These are phyloP conservation scores for Parasitella parasitica DNA, from an alignment of 371 early-diverging fungal species.

Conservation along the genomic window DNA sequence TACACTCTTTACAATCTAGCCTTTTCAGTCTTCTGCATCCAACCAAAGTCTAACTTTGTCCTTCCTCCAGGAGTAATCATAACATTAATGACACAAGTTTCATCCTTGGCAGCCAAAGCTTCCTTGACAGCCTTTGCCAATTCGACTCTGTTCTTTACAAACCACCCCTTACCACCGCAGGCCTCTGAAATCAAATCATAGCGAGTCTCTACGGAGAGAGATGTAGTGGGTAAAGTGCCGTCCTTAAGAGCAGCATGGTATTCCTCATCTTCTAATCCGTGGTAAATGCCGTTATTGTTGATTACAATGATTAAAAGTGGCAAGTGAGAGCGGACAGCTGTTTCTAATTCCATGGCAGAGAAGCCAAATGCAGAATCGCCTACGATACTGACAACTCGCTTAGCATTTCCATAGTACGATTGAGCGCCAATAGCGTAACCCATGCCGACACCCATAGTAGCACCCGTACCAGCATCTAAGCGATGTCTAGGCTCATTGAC, in stretches of 20 bases:
- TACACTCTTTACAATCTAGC: conserved; percentile 18
- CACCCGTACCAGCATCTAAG: conserved; percentile 77
- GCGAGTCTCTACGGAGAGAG: conserved; percentile 64
- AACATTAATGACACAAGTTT: conserved; percentile 51
- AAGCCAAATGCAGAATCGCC: conserved; percentile 88
- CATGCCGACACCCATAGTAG: conserved; percentile 84
- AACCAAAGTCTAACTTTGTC: conserved; percentile 34
- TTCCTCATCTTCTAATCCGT: conserved; percentile 56
- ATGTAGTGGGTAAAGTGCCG: conserved; percentile 58
- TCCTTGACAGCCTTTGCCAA: conserved; percentile 53
- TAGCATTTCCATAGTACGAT: conserved; percentile 43
- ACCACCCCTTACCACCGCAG: conserved; percentile 67
- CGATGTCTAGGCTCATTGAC: conserved; percentile 66
- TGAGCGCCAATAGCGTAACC: conserved; percentile 81
- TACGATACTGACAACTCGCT: conserved; percentile 66
- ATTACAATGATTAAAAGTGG: conserved; percentile 73
- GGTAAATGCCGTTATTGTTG: conserved; percentile 83
- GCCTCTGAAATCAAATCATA: conserved; percentile 71
- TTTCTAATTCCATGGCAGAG: conserved; percentile 83
- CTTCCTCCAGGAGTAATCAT: conserved; percentile 53
- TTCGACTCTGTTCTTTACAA: conserved; percentile 62
- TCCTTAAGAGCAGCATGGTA: conserved; percentile 32
- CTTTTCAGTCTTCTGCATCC: conserved; percentile 27
- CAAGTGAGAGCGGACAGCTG: conserved; percentile 65
- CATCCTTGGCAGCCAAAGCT: conserved; percentile 41